Evolutionary conservation across 2,329 filamentous ascomycete genomes (phyloP).

Genomic region (Pseudogymnoascus sp.): DNA sequence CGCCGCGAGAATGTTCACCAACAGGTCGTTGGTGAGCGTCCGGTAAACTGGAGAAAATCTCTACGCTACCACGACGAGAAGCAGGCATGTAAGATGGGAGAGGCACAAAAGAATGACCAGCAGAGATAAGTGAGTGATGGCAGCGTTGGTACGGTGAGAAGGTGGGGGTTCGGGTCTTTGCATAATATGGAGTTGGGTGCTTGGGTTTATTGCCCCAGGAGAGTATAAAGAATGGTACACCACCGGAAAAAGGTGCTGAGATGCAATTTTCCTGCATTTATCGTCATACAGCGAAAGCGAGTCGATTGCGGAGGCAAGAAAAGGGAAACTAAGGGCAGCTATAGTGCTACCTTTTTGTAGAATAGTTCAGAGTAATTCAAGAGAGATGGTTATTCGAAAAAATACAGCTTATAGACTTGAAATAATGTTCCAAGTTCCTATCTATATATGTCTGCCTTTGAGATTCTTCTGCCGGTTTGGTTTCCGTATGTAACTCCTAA

Average conservation of each 20-base stretch:
- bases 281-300: conserved; percentile 9
- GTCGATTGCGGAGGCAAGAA: neutral
- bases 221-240: conserved; percentile 8
- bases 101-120: neutral
- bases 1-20: conserved; percentile 93
- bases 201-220: conserved; percentile 7
- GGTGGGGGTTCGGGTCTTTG: conserved; percentile 8
- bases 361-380: neutral
- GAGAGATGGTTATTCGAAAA: neutral
- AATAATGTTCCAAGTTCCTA: neutral
- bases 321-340: neutral
- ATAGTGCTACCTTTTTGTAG: conserved; percentile 3
- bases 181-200: conserved; percentile 10
- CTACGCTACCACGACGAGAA: neutral
- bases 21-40: conserved; percentile 67
- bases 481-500: neutral
- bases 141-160: conserved; percentile 3
- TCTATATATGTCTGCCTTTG: neutral
- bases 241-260: conserved; percentile 6
- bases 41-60: conserved; percentile 38
- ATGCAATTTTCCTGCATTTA: conserved; percentile 10
- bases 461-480: neutral
- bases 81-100: neutral
- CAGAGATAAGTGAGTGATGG: neutral
- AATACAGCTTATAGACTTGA: neutral